These are phyloP conservation scores for Coemansia sp. DNA, from an alignment of 192 early-diverging fungal genomes.

Conservation along the genomic window DNA sequence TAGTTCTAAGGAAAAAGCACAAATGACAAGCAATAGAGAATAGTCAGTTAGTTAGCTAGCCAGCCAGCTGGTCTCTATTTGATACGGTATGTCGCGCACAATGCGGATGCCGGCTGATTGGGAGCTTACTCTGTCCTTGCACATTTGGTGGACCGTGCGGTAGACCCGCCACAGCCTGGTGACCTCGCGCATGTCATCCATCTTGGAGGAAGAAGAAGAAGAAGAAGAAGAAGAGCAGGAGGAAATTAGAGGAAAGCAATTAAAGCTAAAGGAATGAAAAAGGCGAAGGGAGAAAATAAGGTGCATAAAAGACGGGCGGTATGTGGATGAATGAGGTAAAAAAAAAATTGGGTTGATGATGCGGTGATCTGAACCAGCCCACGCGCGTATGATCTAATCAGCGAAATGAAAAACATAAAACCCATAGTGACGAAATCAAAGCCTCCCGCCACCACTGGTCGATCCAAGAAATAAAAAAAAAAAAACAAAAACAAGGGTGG, in stretches of 20 bases:
- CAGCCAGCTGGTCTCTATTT: not conserved
- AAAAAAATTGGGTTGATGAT: no score
- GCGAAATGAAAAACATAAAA: no score
- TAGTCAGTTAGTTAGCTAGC: not conserved
- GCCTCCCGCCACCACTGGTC: no score
- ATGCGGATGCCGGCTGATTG: not conserved
- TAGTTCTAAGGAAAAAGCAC: conserved; percentile 67
- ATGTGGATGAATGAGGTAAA: no score
- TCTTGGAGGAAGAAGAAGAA: not conserved
- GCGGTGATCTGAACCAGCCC: no score
- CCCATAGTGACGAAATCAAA: no score
- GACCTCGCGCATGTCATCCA: conserved; percentile 58
- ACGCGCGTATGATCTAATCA: no score
- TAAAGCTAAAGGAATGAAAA: not conserved
- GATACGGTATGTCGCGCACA: not conserved
- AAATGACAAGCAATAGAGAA: conserved; percentile 6
- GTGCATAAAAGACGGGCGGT: no score
- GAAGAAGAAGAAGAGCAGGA: conserved; percentile 3
- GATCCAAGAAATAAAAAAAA: no score
- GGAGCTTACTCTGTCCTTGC: conserved; percentile 68
- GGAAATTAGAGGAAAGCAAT: not conserved
- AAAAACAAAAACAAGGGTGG: no score
- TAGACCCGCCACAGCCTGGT: conserved; percentile 81
- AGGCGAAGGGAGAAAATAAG: no score
- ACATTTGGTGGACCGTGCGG: conserved; percentile 88